phyloP scores from a whole-genome alignment of 2,329 filamentous ascomycete species.

The Hypoxylon rubiginosum region DNA sequence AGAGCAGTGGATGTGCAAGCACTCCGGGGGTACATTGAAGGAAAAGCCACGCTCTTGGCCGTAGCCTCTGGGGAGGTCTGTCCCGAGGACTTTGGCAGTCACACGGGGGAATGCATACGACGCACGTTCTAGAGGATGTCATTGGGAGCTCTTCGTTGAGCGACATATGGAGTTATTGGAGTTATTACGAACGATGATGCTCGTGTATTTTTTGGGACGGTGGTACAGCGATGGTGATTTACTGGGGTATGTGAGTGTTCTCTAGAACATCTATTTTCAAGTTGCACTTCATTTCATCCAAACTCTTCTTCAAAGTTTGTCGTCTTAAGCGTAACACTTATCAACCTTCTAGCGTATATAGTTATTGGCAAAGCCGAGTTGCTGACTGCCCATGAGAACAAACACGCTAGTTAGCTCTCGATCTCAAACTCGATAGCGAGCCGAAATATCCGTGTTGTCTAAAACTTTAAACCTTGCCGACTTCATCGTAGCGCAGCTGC shows the following conservation, averaged over 20 bases:
- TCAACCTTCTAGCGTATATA: no score
- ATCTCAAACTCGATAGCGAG: no score
- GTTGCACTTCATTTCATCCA: neutral
- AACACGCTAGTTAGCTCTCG: no score
- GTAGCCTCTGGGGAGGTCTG: neutral
- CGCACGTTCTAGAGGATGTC: neutral
- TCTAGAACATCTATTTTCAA: neutral
- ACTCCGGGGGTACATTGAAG: constrained; percentile 46
- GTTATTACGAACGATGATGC: neutral
- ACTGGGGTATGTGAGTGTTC: neutral
- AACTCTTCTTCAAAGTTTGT: neutral
- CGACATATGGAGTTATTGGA: neutral
- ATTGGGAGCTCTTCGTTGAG: neutral
- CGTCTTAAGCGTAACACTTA: no score
- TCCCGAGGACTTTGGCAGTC: neutral
- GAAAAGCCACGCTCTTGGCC: constrained; percentile 8
- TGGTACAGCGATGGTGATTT: neutral
- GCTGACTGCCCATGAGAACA: no score
- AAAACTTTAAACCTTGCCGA: no score
- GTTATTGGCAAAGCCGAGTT: no score
- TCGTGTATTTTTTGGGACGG: neutral
- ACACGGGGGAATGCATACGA: neutral
- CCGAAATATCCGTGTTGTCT: no score
- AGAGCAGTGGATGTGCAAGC: constrained; percentile 47
- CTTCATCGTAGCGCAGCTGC: no score